Percentiles rank a stretch among this genome's conserved stretches.
phyloP scores from a whole-genome alignment of 495 filamentous ascomycete species.

The Xylaria scruposa region DNA sequence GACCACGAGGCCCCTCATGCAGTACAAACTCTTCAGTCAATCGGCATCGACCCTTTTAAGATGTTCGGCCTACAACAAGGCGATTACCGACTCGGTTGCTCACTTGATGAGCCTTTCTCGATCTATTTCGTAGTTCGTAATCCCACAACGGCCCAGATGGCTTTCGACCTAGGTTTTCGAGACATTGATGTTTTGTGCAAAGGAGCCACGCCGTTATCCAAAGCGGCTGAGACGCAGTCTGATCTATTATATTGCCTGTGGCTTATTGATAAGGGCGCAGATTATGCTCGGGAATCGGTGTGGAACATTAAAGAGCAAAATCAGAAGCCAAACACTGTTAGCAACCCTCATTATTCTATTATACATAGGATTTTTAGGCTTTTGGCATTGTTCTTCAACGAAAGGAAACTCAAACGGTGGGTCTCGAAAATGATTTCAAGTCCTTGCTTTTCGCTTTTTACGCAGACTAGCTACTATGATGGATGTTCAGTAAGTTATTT shows the following conservation, averaged over 20 bases:
- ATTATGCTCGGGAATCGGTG: not conserved
- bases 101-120: not conserved
- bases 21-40: not conserved
- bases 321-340: not conserved
- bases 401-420: too few species aligned
- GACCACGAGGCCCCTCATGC: not conserved
- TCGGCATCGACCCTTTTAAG: not conserved
- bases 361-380: not conserved
- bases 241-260: not conserved
- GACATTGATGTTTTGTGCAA: not conserved
- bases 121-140: not conserved
- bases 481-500: slow-evolving; percentile 8
- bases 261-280: slow-evolving; percentile 4
- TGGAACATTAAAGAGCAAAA: not conserved
- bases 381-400: too few species aligned
- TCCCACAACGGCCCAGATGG: not conserved
- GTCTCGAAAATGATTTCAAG: not conserved
- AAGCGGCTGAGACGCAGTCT: not conserved
- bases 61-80: not conserved
- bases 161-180: slow-evolving; percentile 4
- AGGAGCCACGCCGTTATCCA: not conserved
- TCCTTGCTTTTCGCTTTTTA: not conserved
- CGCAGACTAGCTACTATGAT: not conserved
- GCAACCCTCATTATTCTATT: not conserved
- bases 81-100: slow-evolving; percentile 6